Conservation (phyloP, 148 eudicot genomes). For the Rhododendron kiyosumense region DNA sequence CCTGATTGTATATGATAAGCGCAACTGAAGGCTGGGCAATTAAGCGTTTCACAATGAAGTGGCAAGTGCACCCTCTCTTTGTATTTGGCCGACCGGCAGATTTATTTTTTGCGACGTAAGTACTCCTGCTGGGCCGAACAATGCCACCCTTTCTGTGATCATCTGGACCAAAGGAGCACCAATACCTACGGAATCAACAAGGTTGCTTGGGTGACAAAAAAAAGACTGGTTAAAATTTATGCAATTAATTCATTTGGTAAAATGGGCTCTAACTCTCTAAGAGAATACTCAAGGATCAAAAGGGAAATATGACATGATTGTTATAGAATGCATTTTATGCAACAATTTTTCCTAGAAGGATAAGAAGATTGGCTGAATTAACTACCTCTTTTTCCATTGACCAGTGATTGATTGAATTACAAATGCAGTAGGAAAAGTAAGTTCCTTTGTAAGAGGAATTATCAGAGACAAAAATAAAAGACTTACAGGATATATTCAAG, state of each 20-base stretch:
- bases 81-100: slow-evolving; percentile 86
- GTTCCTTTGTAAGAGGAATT: background rate
- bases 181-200: slow-evolving; percentile 50
- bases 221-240: background rate
- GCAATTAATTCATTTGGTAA: background rate
- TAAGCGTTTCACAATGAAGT: slow-evolving; percentile 86
- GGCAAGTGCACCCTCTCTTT: slow-evolving; percentile 97
- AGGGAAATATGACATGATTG: background rate
- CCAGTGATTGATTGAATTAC: background rate
- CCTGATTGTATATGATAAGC: slow-evolving; percentile 76
- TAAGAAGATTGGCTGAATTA: background rate
- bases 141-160: slow-evolving; percentile 86
- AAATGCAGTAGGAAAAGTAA: background rate
- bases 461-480: background rate
- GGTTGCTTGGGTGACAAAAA: background rate
- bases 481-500: slow-evolving; percentile 92
- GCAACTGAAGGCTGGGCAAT: slow-evolving; percentile 84
- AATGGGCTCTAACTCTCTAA: background rate
- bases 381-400: background rate
- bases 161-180: slow-evolving; percentile 99
- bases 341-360: background rate
- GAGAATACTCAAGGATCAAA: background rate
- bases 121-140: slow-evolving; percentile 85
- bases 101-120: slow-evolving; percentile 62
- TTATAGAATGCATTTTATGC: background rate